Evolutionary conservation across 148 eudicot species (phyloP), one percentile per base, ranked within the genome.

Genomic region (Arbutus unedo): DNA sequence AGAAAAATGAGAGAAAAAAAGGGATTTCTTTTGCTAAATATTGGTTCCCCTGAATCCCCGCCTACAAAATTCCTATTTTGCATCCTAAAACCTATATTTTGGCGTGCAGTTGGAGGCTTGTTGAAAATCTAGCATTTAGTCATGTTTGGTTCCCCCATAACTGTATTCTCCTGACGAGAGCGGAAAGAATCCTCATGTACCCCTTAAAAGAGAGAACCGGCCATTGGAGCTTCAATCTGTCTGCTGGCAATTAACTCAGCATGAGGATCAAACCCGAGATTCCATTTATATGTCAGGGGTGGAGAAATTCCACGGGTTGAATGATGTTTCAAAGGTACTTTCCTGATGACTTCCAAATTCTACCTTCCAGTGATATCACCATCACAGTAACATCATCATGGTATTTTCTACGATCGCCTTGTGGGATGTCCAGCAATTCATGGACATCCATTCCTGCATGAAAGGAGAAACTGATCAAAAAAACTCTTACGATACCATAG

Each of bases 331-430:
- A 97, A 10, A 92, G 92, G 88, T 94, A 97, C 84, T 97, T 94
- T 78, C 99, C 99, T 5, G 99, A 97, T 43, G 99, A 97, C 88
- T 97, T 97, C 99, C 99, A 97, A 54, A 97, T 97, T 86, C 97
- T 89, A 76, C 99, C 99, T 91, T 97, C 99, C 56, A 97, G 96
- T 43, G 99, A 97, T 41, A 97, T 85, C 84, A 97, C 95, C 99
- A 97, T 97, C 56, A 97, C 98, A 6, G 99, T 97, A 79, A 97
- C 99, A 89, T 97, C 99, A 77, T 97, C 99, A 82, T 97, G 99
- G 89, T 94, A 97, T 84, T 94, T 97, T 83, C 99, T 87, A 4
- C 99, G 91, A 87, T 94, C 99, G 55, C 99, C 99, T 85, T 94
- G 97, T 19, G 99, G 99, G 81, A 97, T 97, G 81, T 97, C 99